phyloP scores from a whole-genome alignment of 2,329 filamentous ascomycete species.

The Fusarium albosuccineum region DNA sequence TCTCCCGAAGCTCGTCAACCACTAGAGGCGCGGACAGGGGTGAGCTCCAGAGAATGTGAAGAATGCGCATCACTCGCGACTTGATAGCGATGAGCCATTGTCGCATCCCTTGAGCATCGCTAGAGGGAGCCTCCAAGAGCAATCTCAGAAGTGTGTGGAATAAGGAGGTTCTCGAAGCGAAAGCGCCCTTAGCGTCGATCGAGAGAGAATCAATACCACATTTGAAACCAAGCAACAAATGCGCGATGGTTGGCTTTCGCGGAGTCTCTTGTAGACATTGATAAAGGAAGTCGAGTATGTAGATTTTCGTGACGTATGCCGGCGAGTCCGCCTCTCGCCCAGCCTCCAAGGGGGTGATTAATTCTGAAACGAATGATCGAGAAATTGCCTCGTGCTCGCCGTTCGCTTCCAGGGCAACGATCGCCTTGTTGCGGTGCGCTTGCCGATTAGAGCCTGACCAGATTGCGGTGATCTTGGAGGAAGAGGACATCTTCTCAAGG shows the following conservation, averaged over 20 bases:
- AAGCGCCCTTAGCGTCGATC: conserved; percentile 76
- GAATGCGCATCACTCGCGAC: conserved; percentile 76
- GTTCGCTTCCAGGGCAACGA: conserved; percentile 87
- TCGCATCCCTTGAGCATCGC: conserved; percentile 70
- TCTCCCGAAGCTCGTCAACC: conserved; percentile 82
- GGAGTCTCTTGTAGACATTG: conserved; percentile 81
- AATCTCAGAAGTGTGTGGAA: conserved; percentile 85
- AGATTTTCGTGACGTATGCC: conserved; percentile 84
- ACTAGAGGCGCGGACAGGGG: conserved; percentile 81
- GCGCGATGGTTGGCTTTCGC: conserved; percentile 86
- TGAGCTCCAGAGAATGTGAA: conserved; percentile 87
- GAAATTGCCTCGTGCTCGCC: conserved; percentile 85
- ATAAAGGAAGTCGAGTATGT: conserved; percentile 87
- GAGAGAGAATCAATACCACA: conserved; percentile 79
- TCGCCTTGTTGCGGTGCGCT: conserved; percentile 82
- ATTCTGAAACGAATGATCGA: conserved; percentile 76
- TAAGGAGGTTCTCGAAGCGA: conserved; percentile 78
- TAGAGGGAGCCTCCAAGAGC: conserved; percentile 76
- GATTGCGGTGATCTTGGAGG: conserved; percentile 80
- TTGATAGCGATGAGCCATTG: conserved; percentile 79
- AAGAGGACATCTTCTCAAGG: conserved; percentile 87
- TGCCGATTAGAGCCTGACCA: conserved; percentile 72
- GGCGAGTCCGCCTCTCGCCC: conserved; percentile 77
- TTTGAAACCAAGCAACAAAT: conserved; percentile 88
- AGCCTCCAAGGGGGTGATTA: conserved; percentile 78